Evolutionary conservation across 306 rosid genomes (phyloP), one percentile per base, ranked within the genome.

Genomic region (Gillenia trifoliata): DNA sequence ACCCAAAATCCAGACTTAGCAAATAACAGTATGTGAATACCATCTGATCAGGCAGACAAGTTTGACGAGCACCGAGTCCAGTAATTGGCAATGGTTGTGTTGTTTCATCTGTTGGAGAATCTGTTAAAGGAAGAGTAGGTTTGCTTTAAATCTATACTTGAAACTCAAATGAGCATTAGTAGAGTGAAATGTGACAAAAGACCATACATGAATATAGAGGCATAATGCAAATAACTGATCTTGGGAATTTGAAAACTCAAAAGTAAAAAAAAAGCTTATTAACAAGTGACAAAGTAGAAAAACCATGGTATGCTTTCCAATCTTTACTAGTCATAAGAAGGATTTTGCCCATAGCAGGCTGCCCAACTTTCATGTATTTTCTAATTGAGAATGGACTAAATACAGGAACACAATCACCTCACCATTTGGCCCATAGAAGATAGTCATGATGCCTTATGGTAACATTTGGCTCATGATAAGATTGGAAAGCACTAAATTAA

Each of bases 31-130:
- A 33, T 63, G 64, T 63, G 55, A 29, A 77, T 83, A 92, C 97
- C 93, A 83, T 68, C 36, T 85, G 90, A 77, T 86, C 90, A 33
- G 88, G 86, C 67, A 84, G 70, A 83, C n/a, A 47, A 20, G 71
- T 78, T 73, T 72, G 80, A 61, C 11, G 59, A 71, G 83, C 77
- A 60, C 69, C 9, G 75, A 60, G 40, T 75, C 91, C 87, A 78
- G 74, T 30, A 72, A 71, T 30, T 16, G 77, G 68, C 56, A 34
- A 33, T 50, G 85, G 76, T 65, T 75, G 81, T 19, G 60, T 75
- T 52, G 85, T 73, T 61, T 79, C 88, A 77, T 75, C 81, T 47
- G 72, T 30, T 10, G 68, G 85, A 5, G 75, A 79, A 85, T 76
- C 97, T 92, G 86, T 76, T 52, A 82, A 17, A 72, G 68, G 84